Conservation (phyloP, 1,139 yeast species). For the Suhomyces wounanorum region DNA sequence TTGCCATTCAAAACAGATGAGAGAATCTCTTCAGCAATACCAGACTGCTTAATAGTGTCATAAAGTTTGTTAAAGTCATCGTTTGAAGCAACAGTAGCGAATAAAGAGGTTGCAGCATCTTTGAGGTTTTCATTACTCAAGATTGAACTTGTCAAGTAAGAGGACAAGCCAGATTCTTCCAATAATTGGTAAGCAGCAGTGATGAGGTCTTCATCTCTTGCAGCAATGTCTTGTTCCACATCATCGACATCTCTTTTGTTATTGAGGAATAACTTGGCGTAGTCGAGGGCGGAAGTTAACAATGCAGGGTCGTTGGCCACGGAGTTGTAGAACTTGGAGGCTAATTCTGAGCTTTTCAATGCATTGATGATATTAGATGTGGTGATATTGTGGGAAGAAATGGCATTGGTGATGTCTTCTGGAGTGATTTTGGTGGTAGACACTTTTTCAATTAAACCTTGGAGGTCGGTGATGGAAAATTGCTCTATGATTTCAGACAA, state of each 20-base stretch:
- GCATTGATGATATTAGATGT: conserved; percentile 20
- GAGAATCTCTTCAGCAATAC: conserved; percentile 26
- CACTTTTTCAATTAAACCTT: conserved; percentile 21
- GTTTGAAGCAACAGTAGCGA: conserved; percentile 19
- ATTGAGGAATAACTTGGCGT: conserved; percentile 22
- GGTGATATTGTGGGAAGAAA: conserved; percentile 23
- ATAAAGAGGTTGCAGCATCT: conserved; percentile 23
- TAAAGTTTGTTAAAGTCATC: conserved; percentile 26
- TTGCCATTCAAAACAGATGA: conserved; percentile 9
- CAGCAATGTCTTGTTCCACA: conserved; percentile 6
- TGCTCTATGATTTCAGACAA: conserved; percentile 7
- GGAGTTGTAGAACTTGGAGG: conserved; percentile 24
- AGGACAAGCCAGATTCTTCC: conserved; percentile 26
- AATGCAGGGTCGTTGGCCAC: conserved; percentile 28
- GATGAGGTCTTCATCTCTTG: conserved; percentile 26
- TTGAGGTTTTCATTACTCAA: conserved; percentile 25
- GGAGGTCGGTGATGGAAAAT: conserved; percentile 19
- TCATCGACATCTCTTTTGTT: conserved; percentile 7
- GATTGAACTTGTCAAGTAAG: conserved; percentile 24
- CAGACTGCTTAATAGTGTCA: conserved; percentile 25
- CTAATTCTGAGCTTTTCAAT: conserved; percentile 22
- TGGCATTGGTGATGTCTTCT: conserved; percentile 13
- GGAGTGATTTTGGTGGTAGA: conserved; percentile 13
- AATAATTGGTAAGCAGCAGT: conserved; percentile 25
- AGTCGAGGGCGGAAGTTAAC: conserved; percentile 19